Conservation (phyloP, 371 early-diverging fungal genomes). For the Mucor irregularis region DNA sequence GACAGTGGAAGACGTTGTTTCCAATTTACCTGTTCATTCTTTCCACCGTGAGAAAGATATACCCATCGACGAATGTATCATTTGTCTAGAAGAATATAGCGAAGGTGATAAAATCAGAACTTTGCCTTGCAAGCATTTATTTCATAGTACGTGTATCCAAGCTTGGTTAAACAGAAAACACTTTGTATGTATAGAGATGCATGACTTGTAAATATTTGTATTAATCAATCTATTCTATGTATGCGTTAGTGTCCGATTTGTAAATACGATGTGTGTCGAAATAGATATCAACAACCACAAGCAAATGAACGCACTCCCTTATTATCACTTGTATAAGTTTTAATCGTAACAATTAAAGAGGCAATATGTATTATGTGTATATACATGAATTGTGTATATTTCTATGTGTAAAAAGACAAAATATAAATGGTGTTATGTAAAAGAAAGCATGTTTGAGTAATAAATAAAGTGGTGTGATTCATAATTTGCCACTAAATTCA, state of each 20-base stretch:
- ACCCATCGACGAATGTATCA: slow-evolving; percentile 82
- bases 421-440: background rate
- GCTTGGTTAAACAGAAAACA: slow-evolving; percentile 82
- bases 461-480: no score
- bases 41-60: slow-evolving; percentile 50
- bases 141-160: slow-evolving; percentile 93
- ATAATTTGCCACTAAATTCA: no score
- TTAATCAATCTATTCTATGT: background rate
- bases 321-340: no score
- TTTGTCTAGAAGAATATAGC: slow-evolving; percentile 93
- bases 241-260: slow-evolving; percentile 11
- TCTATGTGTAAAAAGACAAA: slow-evolving; percentile 1
- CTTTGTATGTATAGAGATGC: slow-evolving; percentile 58
- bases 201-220: background rate
- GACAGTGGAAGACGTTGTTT: slow-evolving; percentile 74
- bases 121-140: slow-evolving; percentile 91
- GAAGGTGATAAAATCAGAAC: slow-evolving; percentile 81
- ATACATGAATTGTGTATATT: no score
- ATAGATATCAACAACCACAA: slow-evolving; percentile 1
- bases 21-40: slow-evolving; percentile 65
- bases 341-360: no score
- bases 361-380: no score
- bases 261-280: slow-evolving; percentile 12
- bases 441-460: no score
- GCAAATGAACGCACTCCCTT: slow-evolving; percentile 7